These are phyloP conservation scores for Patellifolia procumbens DNA, from an alignment of 179 eudicot species.

Conservation along the genomic window DNA sequence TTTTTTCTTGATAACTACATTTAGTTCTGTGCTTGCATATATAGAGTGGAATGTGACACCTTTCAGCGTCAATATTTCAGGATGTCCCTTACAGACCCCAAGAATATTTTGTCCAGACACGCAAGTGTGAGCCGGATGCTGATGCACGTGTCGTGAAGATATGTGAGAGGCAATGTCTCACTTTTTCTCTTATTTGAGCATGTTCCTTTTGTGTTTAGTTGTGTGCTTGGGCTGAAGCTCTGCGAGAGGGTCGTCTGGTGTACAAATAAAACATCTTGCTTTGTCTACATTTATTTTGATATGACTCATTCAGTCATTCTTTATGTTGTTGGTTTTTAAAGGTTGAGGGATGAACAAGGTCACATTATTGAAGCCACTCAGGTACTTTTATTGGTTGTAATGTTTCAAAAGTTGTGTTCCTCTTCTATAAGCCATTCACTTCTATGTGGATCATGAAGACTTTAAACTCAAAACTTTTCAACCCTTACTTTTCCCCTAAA, in stretches of 20 bases:
- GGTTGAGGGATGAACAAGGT: slow-evolving; percentile 82
- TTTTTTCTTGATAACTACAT: too few species aligned
- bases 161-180: slow-evolving; percentile 70
- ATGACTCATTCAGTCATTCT: slow-evolving; percentile 10
- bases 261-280: too few species aligned
- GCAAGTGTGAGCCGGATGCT: slow-evolving; percentile 88
- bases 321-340: slow-evolving; percentile 23
- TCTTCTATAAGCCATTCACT: not conserved
- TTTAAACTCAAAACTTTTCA: too few species aligned
- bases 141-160: slow-evolving; percentile 67
- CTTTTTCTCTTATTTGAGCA: too few species aligned
- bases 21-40: not conserved
- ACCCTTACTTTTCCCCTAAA: too few species aligned
- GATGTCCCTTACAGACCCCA: slow-evolving; percentile 88
- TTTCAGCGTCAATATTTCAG: slow-evolving; percentile 37
- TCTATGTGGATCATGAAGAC: not conserved
- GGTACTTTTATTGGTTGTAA: slow-evolving; percentile 37
- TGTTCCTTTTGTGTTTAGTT: too few species aligned
- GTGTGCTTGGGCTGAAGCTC: too few species aligned
- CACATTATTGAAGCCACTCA: slow-evolving; percentile 75
- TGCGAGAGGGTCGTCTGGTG: too few species aligned
- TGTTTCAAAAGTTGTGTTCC: slow-evolving; percentile 1
- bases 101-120: slow-evolving; percentile 68
- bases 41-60: not conserved
- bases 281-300: slow-evolving; percentile 5